Evolutionary conservation across 768 basidiomycete genomes (phyloP).

Genomic region (Xerocomellus amylosporus): DNA sequence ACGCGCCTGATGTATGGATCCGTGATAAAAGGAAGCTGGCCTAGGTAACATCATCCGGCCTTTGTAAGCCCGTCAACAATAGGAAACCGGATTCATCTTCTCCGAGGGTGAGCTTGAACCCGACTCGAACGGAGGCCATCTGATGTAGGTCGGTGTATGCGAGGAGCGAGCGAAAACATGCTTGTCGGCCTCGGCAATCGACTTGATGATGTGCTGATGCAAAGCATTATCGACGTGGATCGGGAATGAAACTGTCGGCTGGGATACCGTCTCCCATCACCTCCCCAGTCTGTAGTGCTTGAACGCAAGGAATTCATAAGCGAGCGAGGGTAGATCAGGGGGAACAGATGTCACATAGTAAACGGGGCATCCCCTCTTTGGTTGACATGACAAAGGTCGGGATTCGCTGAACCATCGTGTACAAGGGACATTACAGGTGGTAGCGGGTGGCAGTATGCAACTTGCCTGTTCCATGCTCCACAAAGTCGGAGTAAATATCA

Average conservation of each 20-base stretch:
- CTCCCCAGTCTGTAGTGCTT: conserved; percentile 39
- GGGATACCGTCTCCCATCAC: no score
- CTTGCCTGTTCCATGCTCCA: conserved; percentile 41
- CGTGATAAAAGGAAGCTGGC: conserved; percentile 29
- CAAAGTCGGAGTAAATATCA: conserved; percentile 46
- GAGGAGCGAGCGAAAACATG: not conserved
- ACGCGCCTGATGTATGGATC: not conserved
- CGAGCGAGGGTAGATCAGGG: not conserved
- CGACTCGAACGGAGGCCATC: conserved; percentile 51
- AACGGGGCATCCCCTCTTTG: conserved; percentile 36
- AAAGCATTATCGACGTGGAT: not conserved
- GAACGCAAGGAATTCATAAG: not conserved
- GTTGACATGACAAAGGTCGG: conserved; percentile 51
- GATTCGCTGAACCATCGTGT: conserved; percentile 45
- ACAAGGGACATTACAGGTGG: not conserved
- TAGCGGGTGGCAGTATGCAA: not conserved
- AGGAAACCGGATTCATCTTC: conserved; percentile 49
- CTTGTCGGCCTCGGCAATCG: not conserved
- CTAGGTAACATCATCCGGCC: conserved; percentile 66
- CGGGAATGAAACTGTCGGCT: no score
- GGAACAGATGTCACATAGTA: conserved; percentile 2
- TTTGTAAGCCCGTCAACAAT: conserved; percentile 41
- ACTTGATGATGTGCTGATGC: not conserved
- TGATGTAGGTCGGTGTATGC: conserved; percentile 8
- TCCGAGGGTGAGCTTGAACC: conserved; percentile 54